Evolutionary conservation across 2,329 filamentous ascomycete species (phyloP), one percentile per base, ranked within the genome.

Genomic region (Pseudogymnoascus pannorum): DNA sequence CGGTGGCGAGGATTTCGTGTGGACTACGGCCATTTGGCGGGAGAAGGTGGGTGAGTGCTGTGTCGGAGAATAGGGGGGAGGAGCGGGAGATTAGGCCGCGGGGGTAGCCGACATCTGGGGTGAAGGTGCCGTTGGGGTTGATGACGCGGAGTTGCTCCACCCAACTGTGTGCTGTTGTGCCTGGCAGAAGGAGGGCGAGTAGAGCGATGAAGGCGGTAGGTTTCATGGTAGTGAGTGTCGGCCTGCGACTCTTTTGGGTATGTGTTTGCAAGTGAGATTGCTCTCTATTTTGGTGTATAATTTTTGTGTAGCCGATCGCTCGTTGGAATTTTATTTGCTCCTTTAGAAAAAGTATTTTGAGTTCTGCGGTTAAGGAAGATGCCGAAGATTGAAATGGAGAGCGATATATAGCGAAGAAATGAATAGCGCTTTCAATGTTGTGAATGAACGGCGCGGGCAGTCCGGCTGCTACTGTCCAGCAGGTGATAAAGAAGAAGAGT

Each of bases 61-160:
- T 71, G 68, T 90, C 87, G 64, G 70, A 77, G 73, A 84, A 89
- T 3, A 81, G 74, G 18, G 58, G 14, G 44, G 77, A 73, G 8
- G 75, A 78, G 62, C 89, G 85, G 40, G 80, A 73, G 12, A 86
- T 73, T 69, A 86, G 89, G 51, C 85, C 87, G 64, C 91, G 86
- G 12, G 88, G 77, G 71, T 87, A 95, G 36, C 92, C 92, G 22
- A 82, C 77, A 8, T 80, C 73, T 35, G 87, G 88, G n/a, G 86
- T 77, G 72, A 91, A 89, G 29, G 84, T 84, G 62, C 91, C 91
- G 68, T 91, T 87, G 35, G 81, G 72, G 59, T 84, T 82, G 72
- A 96, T 85, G 63, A 85, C 83, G 65, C 79, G 83, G 58, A 92
- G 78, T 69, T 87, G 80, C 74, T 96, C 91, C 58, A 92, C 81